Evolutionary conservation across 352 stramenopile genomes (phyloP), one percentile per base, ranked within the genome.

Genomic region (Phytophthora palmivora): DNA sequence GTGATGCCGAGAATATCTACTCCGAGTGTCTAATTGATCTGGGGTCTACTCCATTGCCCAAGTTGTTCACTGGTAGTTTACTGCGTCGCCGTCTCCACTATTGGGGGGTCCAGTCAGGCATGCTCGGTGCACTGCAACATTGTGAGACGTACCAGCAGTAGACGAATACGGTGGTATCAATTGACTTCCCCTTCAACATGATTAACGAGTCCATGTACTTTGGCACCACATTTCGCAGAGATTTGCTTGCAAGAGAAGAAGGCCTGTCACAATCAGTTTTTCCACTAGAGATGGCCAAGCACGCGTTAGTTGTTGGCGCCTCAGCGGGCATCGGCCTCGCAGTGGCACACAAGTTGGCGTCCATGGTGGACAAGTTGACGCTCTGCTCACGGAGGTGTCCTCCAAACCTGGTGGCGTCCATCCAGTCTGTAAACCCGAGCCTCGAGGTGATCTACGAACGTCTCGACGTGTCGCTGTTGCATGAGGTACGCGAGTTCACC

Each of bases 391-490:
- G 65, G 16, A 55, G 22, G 4, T 70, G 59, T 57, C 59, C 65
- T 15, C 19, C 47, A 15, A 60, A 46, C 8, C 37, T 74, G n/a
- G 28, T 74, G 14, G 42, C 47, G 47, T 62, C 59, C 42, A 70
- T 74, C 36, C 38, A 59, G 32, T 43, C 34, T 1, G 33, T 59
- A 12, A 66, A 74, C 10, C 53, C 59, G 47, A 46, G 34, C 28
- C 42, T 63, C 12, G 59, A 74, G 16, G 60, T 74, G 14, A 43
- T 60, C 16, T 69, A 63, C 36, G 65, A 70, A 28, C 55, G 41
- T 36, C 55, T 74, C 28, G 65, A 74, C 59, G 65, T 74, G 41
- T 70, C 65, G 30, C 52, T 66, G n/a, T 43, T 74, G 52, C 65
- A 70, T 21, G 65, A 74, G 26, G 65, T 74, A 11, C 65, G 59